Evolutionary conservation across 164 flowering plant species (phyloP), one percentile per base, ranked within the genome.

Genomic region (Nymphaea thermarum): DNA sequence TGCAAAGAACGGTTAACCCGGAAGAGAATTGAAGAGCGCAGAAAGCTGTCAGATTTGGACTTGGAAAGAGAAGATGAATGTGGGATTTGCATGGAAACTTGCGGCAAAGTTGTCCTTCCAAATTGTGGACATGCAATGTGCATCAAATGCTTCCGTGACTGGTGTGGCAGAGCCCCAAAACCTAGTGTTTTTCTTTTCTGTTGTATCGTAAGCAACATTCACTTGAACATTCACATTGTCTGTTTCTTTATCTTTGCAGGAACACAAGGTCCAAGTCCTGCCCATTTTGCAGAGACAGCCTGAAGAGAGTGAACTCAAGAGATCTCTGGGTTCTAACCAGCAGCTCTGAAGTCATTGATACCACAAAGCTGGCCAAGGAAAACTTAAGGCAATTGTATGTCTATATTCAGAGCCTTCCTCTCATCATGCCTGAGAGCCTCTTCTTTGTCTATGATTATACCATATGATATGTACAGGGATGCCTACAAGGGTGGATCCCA

Each of bases 91-190:
- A 74, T 91, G 74, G 95, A 88, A 69, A 74, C 81, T 15, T 84
- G 96, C 78, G 75, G 89, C 68, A 93, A 91, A 77, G 81, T 93
- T 78, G 96, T 93, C 68, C 78, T 89, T 80, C 98, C 98, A 57
- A 85, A 80, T 68, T 93, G 97, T 80, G 87, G 89, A 66, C 98
- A 93, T 76, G 80, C 89, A 17, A 87, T 93, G 98, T 93, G 97
- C 82, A 89, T 91, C 75, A 89, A 81, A 71, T 93, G 98, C 82
- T 93, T 87, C 72, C 88, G 84, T 5, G 89, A 93, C 70, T 90
- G 98, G 98, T 92, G 86, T 51, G 2, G 57, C 57, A 51, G 36
- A 25, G 36, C 36, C 36, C 36, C 36, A 1, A 1, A 25, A 25
- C 36, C 14, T 51, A 51, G 57, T 15, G 12, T 51, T 51, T 5